Evolutionary conservation across 495 filamentous ascomycete genomes (phyloP).

Genomic region (Podospora appendiculata): DNA sequence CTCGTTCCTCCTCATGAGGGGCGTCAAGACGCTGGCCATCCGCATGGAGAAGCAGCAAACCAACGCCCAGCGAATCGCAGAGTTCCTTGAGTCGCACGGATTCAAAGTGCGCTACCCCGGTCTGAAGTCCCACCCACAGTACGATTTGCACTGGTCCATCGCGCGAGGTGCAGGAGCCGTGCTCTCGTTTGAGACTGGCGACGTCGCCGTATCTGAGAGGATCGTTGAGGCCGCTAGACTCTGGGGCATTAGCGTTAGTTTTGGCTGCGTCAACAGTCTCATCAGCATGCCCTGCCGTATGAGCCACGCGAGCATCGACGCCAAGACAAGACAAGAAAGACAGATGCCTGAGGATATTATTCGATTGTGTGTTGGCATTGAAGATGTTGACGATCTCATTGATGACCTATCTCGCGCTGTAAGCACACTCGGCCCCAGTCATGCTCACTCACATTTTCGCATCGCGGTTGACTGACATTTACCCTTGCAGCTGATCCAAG

Average conservation of each 20-base stretch:
- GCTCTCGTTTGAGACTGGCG: slow-evolving; percentile 90
- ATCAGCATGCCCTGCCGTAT: slow-evolving; percentile 99
- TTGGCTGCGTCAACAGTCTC: slow-evolving; percentile 95
- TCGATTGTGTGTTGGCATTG: slow-evolving; percentile 90
- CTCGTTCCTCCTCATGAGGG: slow-evolving; percentile 88
- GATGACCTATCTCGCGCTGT: slow-evolving; percentile 87
- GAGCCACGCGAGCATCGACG: slow-evolving; percentile 98
- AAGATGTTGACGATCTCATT: slow-evolving; percentile 86
- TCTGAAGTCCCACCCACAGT: slow-evolving; percentile 88
- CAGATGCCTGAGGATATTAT: slow-evolving; percentile 96
- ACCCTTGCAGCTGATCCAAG: slow-evolving; percentile 68
- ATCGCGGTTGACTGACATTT: slow-evolving; percentile 2
- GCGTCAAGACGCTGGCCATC: slow-evolving; percentile 91
- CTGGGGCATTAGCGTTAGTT: slow-evolving; percentile 93
- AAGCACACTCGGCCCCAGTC: slow-evolving; percentile 35
- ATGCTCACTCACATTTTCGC: neutral
- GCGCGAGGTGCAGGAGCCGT: slow-evolving; percentile 90
- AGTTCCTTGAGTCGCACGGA: slow-evolving; percentile 83
- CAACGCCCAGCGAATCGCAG: slow-evolving; percentile 83
- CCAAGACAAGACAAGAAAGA: slow-evolving; percentile 81
- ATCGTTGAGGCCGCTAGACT: slow-evolving; percentile 89
- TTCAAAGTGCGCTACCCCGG: slow-evolving; percentile 95
- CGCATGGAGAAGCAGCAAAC: slow-evolving; percentile 97
- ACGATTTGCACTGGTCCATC: slow-evolving; percentile 91
- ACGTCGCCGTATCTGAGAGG: slow-evolving; percentile 70